Base-by-base conservation (phyloP, 495 filamentous ascomycete species). In the Emericellopsis terricola region DNA sequence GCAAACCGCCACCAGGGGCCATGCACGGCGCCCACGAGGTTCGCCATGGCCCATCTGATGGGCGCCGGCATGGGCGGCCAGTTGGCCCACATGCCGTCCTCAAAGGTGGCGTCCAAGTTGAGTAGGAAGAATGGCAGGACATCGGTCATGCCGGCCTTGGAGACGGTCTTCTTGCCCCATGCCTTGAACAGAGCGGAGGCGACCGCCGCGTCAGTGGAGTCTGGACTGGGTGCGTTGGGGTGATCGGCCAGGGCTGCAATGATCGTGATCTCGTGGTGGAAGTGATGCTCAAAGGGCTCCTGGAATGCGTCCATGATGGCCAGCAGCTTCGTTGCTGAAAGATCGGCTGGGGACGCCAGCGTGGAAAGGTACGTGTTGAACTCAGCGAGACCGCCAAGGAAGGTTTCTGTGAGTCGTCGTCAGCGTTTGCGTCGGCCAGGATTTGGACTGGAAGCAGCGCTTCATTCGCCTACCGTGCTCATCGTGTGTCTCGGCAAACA, bases 61-160 rank as follows among this genome's bases (percentile, higher is more conserved):
- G 59, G 58, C 10, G 53, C 52, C 14, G 61, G 61, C 41, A 65
- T 65, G 2, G 61, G 61, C 2, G 59, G 61, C 61, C 61, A 65
- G 37, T 57, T 52, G 10, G 46, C 49, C 66, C 67, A 69, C 35
- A 53, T 37, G 19, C 68, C 68, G 24, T 64, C 65, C 55, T 72
- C 68, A 34, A 48, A 57, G 11, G 60, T 62, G 26, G 52, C 48
- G 44, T 72, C 68, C 14, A 69, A 50, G 39, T 72, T 71, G 31
- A 71, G 49, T 36, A 71, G 50, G 51, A 72, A 68, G 45, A 72
- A 66, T 1, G 65, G 67, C 17, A 72, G 57, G 4, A 62, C 62
- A 39, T 68, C 63, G 8, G 52, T 49, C 2, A 54, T 40, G 31
- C 63, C 63, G 0, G 63, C 60, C 47, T 61, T 64, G 19, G 53